A percentile compares a stretch with the other conserved stretches of the same genome.
phyloP scores from a whole-genome alignment of 257 asterid species.

The Solanum bukasovii region DNA sequence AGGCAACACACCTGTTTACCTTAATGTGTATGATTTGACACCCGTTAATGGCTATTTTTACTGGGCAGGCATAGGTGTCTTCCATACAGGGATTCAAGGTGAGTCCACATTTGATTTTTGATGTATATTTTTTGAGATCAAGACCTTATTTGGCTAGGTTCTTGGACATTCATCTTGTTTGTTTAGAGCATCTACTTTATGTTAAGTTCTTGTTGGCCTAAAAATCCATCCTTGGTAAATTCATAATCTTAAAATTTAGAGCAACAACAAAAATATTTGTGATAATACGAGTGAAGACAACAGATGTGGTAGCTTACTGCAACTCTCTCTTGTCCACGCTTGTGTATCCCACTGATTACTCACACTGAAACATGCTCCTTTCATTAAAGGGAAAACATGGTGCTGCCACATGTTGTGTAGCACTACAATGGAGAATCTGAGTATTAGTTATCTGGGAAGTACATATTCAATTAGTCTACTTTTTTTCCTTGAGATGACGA shows the following conservation, averaged over 20 bases:
- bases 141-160: background rate
- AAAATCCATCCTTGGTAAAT: background rate
- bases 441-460: background rate
- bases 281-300: background rate
- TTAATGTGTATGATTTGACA: constrained; percentile 77
- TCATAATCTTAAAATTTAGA: background rate
- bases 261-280: background rate
- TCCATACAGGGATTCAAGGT: constrained; percentile 96
- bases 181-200: background rate
- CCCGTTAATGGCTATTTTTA: constrained; percentile 56
- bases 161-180: background rate
- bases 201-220: background rate
- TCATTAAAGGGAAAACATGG: background rate
- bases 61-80: constrained; percentile 89
- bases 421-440: background rate
- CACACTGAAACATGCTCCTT: background rate
- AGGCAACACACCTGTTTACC: constrained; percentile 52
- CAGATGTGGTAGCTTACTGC: background rate
- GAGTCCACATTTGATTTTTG: background rate
- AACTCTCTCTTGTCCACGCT: background rate
- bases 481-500: background rate
- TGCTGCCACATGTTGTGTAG: background rate
- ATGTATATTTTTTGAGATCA: background rate
- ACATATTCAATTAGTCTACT: background rate
- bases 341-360: background rate